A percentile compares a stretch with the other conserved stretches of the same genome.
Evolutionary conservation across 306 rosid genomes (phyloP).

Genomic region (Begonia masoniana): DNA sequence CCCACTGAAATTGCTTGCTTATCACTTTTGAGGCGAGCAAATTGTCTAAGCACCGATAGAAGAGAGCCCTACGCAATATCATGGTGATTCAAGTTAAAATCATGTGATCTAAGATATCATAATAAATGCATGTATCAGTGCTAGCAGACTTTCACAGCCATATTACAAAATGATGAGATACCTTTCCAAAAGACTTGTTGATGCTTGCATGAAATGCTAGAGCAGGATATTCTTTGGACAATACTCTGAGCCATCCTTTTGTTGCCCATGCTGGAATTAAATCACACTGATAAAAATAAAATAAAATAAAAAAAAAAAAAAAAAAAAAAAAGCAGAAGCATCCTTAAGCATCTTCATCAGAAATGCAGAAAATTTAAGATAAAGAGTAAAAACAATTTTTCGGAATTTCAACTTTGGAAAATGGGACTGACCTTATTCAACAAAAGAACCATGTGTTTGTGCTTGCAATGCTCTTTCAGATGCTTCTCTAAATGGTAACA

Average conservation of each 20-base stretch:
- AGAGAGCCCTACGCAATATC: slow-evolving; percentile 60
- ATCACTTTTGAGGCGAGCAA: slow-evolving; percentile 76
- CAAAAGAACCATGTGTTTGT: slow-evolving; percentile 82
- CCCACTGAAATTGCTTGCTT: slow-evolving; percentile 98
- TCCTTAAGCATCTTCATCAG: background rate
- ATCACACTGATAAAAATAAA: slow-evolving; percentile 46
- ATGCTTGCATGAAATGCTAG: slow-evolving; percentile 93
- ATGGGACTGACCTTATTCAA: slow-evolving; percentile 54
- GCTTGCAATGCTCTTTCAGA: slow-evolving; percentile 80
- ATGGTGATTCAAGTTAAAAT: background rate
- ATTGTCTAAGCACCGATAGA: slow-evolving; percentile 85
- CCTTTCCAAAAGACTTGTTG: slow-evolving; percentile 96
- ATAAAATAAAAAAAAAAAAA: background rate
- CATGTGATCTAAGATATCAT: background rate
- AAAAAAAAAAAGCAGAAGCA: background rate
- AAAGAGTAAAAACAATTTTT: too few species aligned
- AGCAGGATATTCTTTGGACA: slow-evolving; percentile 79
- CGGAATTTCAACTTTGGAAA: background rate
- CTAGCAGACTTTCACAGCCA: background rate
- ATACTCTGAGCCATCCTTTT: slow-evolving; percentile 79
- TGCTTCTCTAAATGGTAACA: slow-evolving; percentile 93
- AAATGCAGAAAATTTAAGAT: too few species aligned
- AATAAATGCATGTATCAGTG: background rate
- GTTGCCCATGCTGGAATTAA: slow-evolving; percentile 93
- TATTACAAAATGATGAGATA: slow-evolving; percentile 9